Percentiles rank a stretch among this genome's conserved stretches.
Evolutionary conservation across 2,329 filamentous ascomycete genomes (phyloP).

Genomic region (Pezicula rhizophila): DNA sequence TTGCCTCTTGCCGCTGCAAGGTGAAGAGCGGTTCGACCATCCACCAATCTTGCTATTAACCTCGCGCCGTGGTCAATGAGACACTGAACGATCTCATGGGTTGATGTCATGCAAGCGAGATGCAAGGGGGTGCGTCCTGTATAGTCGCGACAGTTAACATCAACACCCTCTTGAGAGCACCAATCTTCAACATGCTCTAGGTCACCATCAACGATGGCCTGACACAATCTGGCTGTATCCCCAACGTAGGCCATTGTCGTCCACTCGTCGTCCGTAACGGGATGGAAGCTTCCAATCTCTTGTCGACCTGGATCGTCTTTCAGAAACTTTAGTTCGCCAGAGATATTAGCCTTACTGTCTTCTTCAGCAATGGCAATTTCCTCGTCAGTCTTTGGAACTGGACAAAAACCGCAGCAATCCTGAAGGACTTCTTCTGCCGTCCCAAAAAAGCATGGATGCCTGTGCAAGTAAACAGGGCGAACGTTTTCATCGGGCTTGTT

Average conservation of each 20-base stretch:
- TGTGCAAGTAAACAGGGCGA: constrained; percentile 70
- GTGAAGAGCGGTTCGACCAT: constrained; percentile 78
- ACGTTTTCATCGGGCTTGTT: constrained; percentile 60
- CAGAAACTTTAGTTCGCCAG: constrained; percentile 66
- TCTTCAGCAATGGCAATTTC: constrained; percentile 66
- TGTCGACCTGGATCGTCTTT: constrained; percentile 79
- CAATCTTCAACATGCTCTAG: constrained; percentile 65
- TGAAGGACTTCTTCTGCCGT: constrained; percentile 65
- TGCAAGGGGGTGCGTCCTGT: constrained; percentile 76
- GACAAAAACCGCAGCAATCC: constrained; percentile 80
- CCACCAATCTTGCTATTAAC: constrained; percentile 67
- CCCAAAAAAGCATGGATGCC: constrained; percentile 82
- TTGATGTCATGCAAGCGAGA: constrained; percentile 64
- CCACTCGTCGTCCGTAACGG: constrained; percentile 77
- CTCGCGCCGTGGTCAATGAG: constrained; percentile 69
- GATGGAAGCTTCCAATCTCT: constrained; percentile 67
- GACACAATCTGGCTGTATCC: constrained; percentile 69
- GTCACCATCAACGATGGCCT: constrained; percentile 73
- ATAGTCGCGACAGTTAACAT: constrained; percentile 70
- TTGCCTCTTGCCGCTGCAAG: constrained; percentile 68
- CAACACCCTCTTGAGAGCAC: constrained; percentile 59
- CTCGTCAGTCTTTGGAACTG: constrained; percentile 60
- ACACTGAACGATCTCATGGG: constrained; percentile 61
- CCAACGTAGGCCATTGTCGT: constrained; percentile 88
- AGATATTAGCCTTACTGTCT: constrained; percentile 71